Evolutionary conservation across 176 grass and related monocot genomes (phyloP).

Genomic region (Dactylis glomerata): DNA sequence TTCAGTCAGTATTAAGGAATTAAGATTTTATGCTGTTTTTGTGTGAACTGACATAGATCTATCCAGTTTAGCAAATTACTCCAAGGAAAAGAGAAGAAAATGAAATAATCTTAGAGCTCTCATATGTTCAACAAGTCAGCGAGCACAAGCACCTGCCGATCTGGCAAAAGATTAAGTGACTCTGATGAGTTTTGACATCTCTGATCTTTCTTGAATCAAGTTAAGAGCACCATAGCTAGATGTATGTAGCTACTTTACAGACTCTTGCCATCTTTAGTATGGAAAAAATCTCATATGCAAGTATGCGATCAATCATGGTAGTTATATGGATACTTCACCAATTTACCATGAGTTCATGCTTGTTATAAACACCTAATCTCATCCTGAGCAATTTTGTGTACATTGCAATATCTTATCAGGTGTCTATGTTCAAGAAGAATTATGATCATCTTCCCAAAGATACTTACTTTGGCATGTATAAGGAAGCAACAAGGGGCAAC

Average conservation of each 20-base stretch:
- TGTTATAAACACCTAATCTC: neutral
- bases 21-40: neutral
- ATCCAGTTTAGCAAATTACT: neutral
- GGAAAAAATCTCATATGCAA: neutral
- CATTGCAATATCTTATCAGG: slow-evolving; percentile 52
- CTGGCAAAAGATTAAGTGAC: neutral
- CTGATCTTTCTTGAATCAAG: neutral
- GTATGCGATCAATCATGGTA: neutral
- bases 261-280: neutral
- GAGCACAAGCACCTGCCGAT: neutral
- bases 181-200: neutral
- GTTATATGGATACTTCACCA: neutral
- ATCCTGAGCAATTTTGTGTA: neutral
- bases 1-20: neutral
- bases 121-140: neutral
- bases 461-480: slow-evolving; percentile 89
- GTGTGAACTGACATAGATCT: neutral
- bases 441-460: slow-evolving; percentile 99
- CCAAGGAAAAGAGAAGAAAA: neutral
- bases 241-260: neutral
- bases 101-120: neutral
- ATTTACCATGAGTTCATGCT: neutral
- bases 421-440: slow-evolving; percentile 99
- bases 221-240: neutral
- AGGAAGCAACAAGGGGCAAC: slow-evolving; percentile 89